Evolutionary conservation across 1,284 basidiomycete genomes (phyloP).

Genomic region (Trichosporon faecale): DNA sequence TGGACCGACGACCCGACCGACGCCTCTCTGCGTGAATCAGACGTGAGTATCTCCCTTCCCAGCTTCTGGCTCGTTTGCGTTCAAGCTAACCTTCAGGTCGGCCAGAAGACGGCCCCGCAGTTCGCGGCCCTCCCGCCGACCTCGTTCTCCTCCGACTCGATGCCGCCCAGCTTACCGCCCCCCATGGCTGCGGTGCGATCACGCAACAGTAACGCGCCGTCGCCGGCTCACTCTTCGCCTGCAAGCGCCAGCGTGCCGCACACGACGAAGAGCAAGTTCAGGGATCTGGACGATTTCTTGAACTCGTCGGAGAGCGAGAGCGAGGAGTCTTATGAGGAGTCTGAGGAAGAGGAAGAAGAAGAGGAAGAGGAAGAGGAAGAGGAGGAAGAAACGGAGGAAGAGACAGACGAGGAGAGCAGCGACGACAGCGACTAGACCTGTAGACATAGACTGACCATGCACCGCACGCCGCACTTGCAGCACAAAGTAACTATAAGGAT

Average conservation of each 20-base stretch:
- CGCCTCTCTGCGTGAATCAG: constrained; percentile 51
- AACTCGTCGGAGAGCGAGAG: constrained; percentile 40
- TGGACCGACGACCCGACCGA: constrained; percentile 56
- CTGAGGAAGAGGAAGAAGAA: neutral
- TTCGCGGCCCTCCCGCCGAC: neutral
- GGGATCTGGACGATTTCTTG: constrained; percentile 51
- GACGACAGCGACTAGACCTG: neutral
- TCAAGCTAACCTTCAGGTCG: constrained; percentile 1
- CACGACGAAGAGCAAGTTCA: constrained; percentile 36
- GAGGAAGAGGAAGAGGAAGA: constrained; percentile 11
- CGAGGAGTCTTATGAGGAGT: constrained; percentile 37
- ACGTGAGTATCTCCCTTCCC: constrained; percentile 27
- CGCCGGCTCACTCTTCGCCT: constrained; percentile 16
- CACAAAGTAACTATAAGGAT: neutral
- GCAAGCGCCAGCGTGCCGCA: constrained; percentile 16
- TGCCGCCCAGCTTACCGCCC: neutral
- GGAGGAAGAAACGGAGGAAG: constrained; percentile 20
- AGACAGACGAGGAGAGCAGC: constrained; percentile 14
- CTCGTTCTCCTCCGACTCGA: neutral
- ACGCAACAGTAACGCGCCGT: constrained; percentile 15
- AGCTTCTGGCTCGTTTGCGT: neutral
- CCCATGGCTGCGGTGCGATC: neutral
- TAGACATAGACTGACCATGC: neutral
- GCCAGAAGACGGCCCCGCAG: neutral
- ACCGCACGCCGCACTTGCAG: neutral